These are phyloP conservation scores for Kandelia obovata DNA, from an alignment of 345 rosid species.

Conservation along the genomic window DNA sequence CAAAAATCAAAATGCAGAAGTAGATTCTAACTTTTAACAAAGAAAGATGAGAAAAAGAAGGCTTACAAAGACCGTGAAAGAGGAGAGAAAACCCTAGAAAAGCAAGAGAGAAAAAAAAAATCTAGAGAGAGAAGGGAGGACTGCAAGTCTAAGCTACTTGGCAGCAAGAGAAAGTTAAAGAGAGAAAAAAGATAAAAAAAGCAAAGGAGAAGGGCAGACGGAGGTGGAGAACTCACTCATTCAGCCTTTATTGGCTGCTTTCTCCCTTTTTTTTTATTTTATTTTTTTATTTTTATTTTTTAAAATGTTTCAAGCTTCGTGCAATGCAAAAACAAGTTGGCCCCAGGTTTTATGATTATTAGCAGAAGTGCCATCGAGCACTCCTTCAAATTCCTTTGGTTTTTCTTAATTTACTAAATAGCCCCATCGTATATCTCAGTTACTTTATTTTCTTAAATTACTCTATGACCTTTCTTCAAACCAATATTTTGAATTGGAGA, in stretches of 20 bases:
- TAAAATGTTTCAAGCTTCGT: too few relatives aligned
- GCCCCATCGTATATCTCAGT: too few relatives aligned
- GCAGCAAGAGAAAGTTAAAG: background rate
- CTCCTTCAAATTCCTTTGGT: too few relatives aligned
- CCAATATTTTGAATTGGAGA: background rate
- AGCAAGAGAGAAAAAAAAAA: background rate
- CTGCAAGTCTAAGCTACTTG: constrained; percentile 14
- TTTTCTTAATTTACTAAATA: too few relatives aligned
- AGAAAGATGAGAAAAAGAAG: background rate
- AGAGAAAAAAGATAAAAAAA: too few relatives aligned
- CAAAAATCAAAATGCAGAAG: background rate
- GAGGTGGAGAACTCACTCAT: background rate
- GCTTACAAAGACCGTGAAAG: background rate
- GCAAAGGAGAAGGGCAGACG: too few relatives aligned
- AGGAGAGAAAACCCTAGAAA: background rate
- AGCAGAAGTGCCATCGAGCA: too few relatives aligned
- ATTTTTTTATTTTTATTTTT: too few relatives aligned
- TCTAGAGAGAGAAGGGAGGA: background rate
- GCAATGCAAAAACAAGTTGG: too few relatives aligned
- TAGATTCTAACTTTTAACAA: background rate
- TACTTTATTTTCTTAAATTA: background rate
- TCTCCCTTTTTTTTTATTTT: too few relatives aligned
- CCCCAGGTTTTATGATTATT: too few relatives aligned
- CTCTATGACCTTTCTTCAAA: too few relatives aligned
- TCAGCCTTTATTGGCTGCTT: background rate